phyloP scores from a whole-genome alignment of 2,329 filamentous ascomycete species.

The Fusarium chuoi region DNA sequence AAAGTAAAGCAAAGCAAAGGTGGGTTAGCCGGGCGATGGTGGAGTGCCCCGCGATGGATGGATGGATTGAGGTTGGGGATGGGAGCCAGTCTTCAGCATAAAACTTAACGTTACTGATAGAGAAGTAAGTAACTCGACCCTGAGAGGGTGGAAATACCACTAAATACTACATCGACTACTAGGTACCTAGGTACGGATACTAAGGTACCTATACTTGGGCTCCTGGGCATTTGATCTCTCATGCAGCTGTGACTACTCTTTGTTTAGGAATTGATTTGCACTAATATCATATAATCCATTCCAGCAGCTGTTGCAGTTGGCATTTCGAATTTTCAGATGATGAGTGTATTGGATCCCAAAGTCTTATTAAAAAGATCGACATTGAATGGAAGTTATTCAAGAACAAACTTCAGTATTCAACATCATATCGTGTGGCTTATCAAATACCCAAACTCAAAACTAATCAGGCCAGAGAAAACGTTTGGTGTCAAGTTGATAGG shows the following conservation, averaged over 20 bases:
- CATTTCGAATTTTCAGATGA: neutral
- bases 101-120: neutral
- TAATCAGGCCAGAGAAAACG: neutral
- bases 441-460: neutral
- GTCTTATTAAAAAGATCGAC: neutral
- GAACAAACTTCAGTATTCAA: neutral
- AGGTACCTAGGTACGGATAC: no score
- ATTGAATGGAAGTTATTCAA: neutral
- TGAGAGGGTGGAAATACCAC: neutral
- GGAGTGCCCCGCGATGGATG: slow-evolving; percentile 36
- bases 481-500: neutral
- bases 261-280: slow-evolving; percentile 4
- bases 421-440: neutral
- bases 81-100: neutral
- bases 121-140: neutral
- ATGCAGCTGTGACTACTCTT: neutral
- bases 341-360: neutral
- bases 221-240: neutral
- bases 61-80: neutral
- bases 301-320: neutral
- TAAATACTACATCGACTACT: neutral
- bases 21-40: neutral
- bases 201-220: no score
- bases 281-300: slow-evolving; percentile 9
- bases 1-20: neutral